Evolutionary conservation across 768 basidiomycete genomes (phyloP).

Genomic region (Tricholoma hemisulphureum): DNA sequence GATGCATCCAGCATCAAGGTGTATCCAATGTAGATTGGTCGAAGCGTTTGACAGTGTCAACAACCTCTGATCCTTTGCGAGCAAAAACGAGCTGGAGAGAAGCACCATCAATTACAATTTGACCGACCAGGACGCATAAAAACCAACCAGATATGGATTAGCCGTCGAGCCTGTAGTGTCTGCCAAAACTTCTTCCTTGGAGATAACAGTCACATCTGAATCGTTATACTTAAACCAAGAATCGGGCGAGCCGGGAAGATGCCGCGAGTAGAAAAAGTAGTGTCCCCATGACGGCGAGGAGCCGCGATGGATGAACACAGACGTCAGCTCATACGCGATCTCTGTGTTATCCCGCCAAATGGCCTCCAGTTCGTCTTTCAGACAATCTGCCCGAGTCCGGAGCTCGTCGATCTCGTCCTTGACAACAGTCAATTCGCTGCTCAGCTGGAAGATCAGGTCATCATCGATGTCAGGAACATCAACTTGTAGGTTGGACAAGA

Average conservation of each 20-base stretch:
- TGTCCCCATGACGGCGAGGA: slow-evolving; percentile 86
- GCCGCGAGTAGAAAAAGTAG: slow-evolving; percentile 93
- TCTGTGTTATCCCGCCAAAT: slow-evolving; percentile 69
- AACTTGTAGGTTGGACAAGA: slow-evolving; percentile 48
- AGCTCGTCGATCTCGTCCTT: slow-evolving; percentile 56
- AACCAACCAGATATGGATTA: slow-evolving; percentile 83
- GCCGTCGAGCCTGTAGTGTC: slow-evolving; percentile 89
- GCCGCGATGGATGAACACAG: slow-evolving; percentile 94
- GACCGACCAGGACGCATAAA: background rate
- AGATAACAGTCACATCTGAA: slow-evolving; percentile 74
- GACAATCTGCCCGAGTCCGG: slow-evolving; percentile 43
- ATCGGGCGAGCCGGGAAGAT: slow-evolving; percentile 77
- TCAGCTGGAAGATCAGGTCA: slow-evolving; percentile 52
- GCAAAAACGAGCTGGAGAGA: slow-evolving; percentile 73
- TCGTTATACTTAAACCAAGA: slow-evolving; percentile 98
- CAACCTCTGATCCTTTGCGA: slow-evolving; percentile 72
- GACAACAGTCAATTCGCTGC: slow-evolving; percentile 52
- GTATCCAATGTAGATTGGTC: slow-evolving; percentile 31
- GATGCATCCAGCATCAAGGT: background rate
- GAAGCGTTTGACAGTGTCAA: slow-evolving; percentile 78
- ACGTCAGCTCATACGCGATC: slow-evolving; percentile 85
- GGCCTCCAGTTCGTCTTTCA: slow-evolving; percentile 70
- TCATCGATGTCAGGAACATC: slow-evolving; percentile 55
- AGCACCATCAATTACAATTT: slow-evolving; percentile 5
- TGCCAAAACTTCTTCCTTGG: slow-evolving; percentile 79